Conservation (phyloP, 208 protist species). For the Phytomonas serpens region DNA sequence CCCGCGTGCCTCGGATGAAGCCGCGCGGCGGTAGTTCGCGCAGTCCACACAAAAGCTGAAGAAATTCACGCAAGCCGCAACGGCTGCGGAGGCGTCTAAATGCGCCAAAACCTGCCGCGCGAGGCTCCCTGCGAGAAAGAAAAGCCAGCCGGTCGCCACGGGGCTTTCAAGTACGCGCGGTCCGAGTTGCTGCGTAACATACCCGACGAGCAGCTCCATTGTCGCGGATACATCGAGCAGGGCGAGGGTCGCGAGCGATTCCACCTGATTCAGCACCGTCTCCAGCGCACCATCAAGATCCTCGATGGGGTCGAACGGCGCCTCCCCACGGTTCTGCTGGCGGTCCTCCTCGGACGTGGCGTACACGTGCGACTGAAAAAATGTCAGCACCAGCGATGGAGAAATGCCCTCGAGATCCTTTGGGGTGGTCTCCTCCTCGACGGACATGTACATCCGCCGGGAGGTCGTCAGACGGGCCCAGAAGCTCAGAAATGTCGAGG, state of each 20-base stretch:
- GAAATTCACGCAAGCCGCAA: constrained; percentile 43
- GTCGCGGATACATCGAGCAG: constrained; percentile 35
- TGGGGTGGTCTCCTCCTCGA: constrained; percentile 18
- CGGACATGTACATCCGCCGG: constrained; percentile 40
- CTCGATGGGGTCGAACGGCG: constrained; percentile 21
- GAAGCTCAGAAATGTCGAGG: constrained; percentile 57
- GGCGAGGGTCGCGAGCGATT: constrained; percentile 34
- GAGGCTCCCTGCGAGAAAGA: constrained; percentile 56
- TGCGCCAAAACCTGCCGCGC: constrained; percentile 37
- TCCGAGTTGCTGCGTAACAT: constrained; percentile 39
- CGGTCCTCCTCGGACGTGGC: neutral
- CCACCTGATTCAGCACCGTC: constrained; percentile 43
- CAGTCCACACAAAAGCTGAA: constrained; percentile 65
- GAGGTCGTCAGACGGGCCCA: constrained; percentile 61
- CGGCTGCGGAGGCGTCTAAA: constrained; percentile 29
- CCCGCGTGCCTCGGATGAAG: constrained; percentile 7
- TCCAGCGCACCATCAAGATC: constrained; percentile 43
- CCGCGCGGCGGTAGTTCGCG: constrained; percentile 35
- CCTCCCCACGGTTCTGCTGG: constrained; percentile 9
- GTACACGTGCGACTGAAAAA: constrained; percentile 46
- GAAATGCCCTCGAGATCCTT: constrained; percentile 48
- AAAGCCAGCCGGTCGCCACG: constrained; percentile 67
- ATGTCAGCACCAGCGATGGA: constrained; percentile 29
- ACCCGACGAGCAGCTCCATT: constrained; percentile 39
- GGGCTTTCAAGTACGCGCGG: constrained; percentile 41